Evolutionary conservation across 352 stramenopile genomes (phyloP), one percentile per base, ranked within the genome.

Genomic region (Aphanomyces euteiches): DNA sequence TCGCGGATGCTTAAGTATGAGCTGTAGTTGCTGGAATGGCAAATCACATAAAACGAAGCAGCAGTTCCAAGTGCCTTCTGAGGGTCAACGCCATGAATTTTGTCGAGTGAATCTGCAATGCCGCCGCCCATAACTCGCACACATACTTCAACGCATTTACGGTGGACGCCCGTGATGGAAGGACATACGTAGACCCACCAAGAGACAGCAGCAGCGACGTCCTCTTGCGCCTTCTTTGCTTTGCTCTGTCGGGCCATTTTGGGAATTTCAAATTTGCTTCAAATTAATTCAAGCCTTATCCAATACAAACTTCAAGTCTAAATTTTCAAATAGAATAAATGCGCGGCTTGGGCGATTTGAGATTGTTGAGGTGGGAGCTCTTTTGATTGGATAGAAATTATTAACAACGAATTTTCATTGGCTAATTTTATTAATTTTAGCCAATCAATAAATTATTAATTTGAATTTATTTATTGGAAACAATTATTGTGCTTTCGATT

Each of bases 21-120:
- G 21, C 77, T 64, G 68, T 90, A 90, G 34, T 80, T 74, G 38
- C 73, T 72, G 12, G 83, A 77, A 36, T 85, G 74, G 67, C 87
- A 93, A 39, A 95, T 75, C n/a, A 95, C 79, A 74, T 92, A 70
- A 41, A 41, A 17, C 38, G 56, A 10, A 10, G 47, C 64, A 28
- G 10, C 45, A 17, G 13, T 61, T 37, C 15, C 21, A 13, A 4
- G 17, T 13, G 28, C 1, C 6, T 28, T 12, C 5, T 12, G 15
- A 13, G 12, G 17, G 28, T 37, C 54, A n/a, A 40, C 41, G 19
- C 21, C 54, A 6, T 59, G 7, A 41, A 54, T 43, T 17, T 60
- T 45, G 38, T 60, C 64, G 17, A 70, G 5, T 17, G 34, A 48
- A 8, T 61, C 48, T 10, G 54, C 47, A 7, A 70, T 21, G 13